Conservation (phyloP, 148 eudicot genomes). For the Spergularia marina region DNA sequence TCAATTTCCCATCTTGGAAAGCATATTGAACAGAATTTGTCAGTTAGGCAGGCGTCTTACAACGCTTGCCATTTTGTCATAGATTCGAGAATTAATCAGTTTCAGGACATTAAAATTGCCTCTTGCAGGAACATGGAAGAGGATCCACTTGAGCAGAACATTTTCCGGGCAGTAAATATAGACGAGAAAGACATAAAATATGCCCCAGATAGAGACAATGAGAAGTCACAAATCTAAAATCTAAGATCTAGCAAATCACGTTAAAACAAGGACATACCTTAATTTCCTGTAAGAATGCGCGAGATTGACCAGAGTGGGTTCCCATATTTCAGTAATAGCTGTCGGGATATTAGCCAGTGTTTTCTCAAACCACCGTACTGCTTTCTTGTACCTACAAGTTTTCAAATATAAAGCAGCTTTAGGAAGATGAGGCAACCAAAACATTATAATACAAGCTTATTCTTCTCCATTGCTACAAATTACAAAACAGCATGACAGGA, state of each 20-base stretch:
- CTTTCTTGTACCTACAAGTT: constrained; percentile 65
- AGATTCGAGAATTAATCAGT: neutral
- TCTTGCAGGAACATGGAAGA: neutral
- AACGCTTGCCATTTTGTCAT: neutral
- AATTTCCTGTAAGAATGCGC: constrained; percentile 80
- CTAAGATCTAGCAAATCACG: neutral
- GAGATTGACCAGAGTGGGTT: constrained; percentile 82
- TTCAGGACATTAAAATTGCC: neutral
- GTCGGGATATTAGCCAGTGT: constrained; percentile 71
- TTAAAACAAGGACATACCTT: constrained; percentile 42
- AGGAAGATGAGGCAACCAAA: neutral
- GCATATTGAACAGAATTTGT: too few relatives aligned
- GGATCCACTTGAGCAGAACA: neutral
- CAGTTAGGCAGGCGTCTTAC: neutral
- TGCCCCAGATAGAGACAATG: neutral
- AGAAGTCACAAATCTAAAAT: neutral
- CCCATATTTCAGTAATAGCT: constrained; percentile 74
- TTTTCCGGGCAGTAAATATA: neutral
- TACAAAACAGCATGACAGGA: neutral
- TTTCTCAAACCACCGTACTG: constrained; percentile 90
- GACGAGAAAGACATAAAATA: neutral
- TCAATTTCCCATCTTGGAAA: neutral
- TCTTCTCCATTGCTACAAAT: neutral
- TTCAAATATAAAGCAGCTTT: constrained; percentile 6
- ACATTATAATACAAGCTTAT: neutral